Evolutionary conservation across 345 rosid species (phyloP).

Genomic region (Eutrema japonicum): DNA sequence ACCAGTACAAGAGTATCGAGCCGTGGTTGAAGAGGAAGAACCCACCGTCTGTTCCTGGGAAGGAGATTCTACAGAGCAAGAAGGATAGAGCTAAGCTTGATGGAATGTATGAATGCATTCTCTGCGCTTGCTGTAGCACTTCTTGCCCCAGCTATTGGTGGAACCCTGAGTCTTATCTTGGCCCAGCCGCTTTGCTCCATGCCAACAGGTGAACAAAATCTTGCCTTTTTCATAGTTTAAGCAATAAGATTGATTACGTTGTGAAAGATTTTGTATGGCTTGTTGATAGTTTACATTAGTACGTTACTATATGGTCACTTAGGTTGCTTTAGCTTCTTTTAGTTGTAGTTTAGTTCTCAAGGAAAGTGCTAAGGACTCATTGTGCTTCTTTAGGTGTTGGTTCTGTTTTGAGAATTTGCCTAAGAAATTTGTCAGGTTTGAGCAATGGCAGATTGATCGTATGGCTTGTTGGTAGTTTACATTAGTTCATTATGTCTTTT

Average conservation of each 20-base stretch:
- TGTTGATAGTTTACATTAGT: background rate
- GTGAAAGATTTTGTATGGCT: background rate
- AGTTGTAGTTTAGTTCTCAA: conserved; percentile 6
- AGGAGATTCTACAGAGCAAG: conserved; percentile 90
- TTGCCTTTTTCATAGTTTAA: background rate
- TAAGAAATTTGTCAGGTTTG: background rate
- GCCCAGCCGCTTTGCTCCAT: conserved; percentile 93
- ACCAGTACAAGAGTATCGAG: conserved; percentile 97
- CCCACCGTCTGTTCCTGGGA: conserved; percentile 62
- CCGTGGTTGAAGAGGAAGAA: conserved; percentile 98
- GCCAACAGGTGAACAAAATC: conserved; percentile 68
- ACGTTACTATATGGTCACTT: background rate
- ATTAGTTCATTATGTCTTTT: background rate
- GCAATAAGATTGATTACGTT: background rate
- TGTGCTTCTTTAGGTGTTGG: background rate
- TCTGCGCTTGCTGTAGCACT: conserved; percentile 93
- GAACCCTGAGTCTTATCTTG: conserved; percentile 94
- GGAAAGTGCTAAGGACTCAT: background rate
- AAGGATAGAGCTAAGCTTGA: conserved; percentile 89
- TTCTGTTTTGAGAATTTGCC: background rate
- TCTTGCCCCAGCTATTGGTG: conserved; percentile 99
- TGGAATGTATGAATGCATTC: conserved; percentile 96
- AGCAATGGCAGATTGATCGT: conserved; percentile 1
- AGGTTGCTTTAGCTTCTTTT: background rate
- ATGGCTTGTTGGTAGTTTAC: conserved; percentile 7